Base-by-base conservation (phyloP, 2,329 filamentous ascomycete genomes). In the Xylaria sp. region DNA sequence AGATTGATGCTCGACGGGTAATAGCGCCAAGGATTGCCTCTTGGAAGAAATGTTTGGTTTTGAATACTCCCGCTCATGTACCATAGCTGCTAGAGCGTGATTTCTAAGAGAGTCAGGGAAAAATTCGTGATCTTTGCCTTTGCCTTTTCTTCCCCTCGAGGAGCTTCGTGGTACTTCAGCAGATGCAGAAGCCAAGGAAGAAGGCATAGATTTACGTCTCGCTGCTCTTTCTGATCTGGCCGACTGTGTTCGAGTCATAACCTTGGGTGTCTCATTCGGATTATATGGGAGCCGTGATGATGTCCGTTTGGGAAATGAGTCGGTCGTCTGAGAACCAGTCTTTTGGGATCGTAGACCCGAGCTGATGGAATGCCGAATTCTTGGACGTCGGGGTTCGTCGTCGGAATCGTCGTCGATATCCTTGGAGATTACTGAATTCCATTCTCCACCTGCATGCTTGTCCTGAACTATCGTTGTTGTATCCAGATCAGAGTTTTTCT, bases 401-500 rank as follows among this genome's bases (percentile, higher is more conserved):
- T 63, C 69, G 53, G 60, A 53, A 62, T 58, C 71, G 17, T 70
- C 67, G 56, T 70, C 65, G 6, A 56, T 53, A 31, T 63, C 58
- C 39, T 56, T 61, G 10, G 64, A 59, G 7, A 64, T 44, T 1
- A 53, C 25, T 17, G 65, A 66, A 38, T 68, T 50, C 36, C 27
- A 31, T 39, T 31, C 61, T 39, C 54, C 25, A 22, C 47, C 44
- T 25, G 11, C 38, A 3, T 50, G 33, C 13, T 66, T 69, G 1
- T 77, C 77, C 29, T 77, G 75, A 0, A 79, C 77, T 11, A 76
- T 77, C 10, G 73, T 77, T 11, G 73, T 62, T 1, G 79, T 80
- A 7, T 76, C 71, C 5, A 81, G 67, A 58, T 80, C 71, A 39
- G 75, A 67, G 0, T 73, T 71, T 50, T 80, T 83, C 27, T 79